phyloP scores from a whole-genome alignment of 2,329 filamentous ascomycete species.

The Emmonsiellopsis sp. region DNA sequence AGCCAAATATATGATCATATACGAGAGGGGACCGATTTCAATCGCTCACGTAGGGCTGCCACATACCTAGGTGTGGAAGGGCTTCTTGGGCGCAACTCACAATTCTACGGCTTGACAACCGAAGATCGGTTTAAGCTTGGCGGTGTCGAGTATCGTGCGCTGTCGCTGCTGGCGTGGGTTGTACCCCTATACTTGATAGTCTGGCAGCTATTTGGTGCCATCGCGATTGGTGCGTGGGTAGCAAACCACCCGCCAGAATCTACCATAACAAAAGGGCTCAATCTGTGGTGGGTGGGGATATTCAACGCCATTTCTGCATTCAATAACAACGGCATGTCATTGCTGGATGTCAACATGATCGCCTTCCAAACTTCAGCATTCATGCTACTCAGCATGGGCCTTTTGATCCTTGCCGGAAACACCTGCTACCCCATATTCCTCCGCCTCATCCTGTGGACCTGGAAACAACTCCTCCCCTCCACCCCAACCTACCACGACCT shows the following conservation, averaged over 20 bases:
- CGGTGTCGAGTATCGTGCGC: constrained; percentile 34
- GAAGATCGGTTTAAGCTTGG: constrained; percentile 34
- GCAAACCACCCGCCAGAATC: constrained; percentile 31
- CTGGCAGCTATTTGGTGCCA: constrained; percentile 37
- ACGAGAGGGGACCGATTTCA: neutral
- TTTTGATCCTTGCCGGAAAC: constrained; percentile 55
- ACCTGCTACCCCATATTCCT: constrained; percentile 58
- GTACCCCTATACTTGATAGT: constrained; percentile 38
- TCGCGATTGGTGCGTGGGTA: constrained; percentile 40
- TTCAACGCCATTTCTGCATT: constrained; percentile 48
- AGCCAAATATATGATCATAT: neutral
- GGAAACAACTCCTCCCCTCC: constrained; percentile 24
- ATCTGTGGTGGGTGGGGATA: constrained; percentile 38
- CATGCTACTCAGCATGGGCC: constrained; percentile 39
- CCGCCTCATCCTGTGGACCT: constrained; percentile 48
- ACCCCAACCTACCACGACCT: constrained; percentile 16
- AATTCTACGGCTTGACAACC: constrained; percentile 38
- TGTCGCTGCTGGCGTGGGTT: constrained; percentile 25
- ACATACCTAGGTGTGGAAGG: constrained; percentile 16
- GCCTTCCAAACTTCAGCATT: constrained; percentile 33
- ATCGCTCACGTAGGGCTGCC: neutral
- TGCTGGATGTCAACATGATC: constrained; percentile 45
- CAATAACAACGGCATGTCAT: constrained; percentile 45
- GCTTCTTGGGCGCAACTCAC: constrained; percentile 37
- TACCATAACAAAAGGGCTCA: constrained; percentile 36